A percentile compares a stretch with the other conserved stretches of the same genome.
Evolutionary conservation across 2,329 filamentous ascomycete genomes (phyloP).

Genomic region (Dactylonectria estremocensis): DNA sequence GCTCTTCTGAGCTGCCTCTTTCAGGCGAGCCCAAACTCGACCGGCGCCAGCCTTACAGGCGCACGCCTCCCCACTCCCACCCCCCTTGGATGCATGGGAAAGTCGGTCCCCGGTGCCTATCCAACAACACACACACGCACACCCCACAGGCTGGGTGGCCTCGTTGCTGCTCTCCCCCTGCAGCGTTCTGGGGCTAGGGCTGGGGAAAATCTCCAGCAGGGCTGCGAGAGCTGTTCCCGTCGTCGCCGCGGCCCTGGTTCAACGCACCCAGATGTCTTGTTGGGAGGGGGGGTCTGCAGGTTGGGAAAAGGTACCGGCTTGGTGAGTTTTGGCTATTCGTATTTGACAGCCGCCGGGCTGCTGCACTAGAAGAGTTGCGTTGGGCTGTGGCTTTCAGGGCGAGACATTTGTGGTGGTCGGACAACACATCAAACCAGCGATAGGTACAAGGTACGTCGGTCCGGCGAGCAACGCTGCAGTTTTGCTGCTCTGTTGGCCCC

Average conservation of each 20-base stretch:
- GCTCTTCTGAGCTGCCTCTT: neutral
- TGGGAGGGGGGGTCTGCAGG: neutral
- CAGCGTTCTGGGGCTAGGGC: neutral
- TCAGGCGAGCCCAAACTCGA: neutral
- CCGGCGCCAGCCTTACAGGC: neutral
- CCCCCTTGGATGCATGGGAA: neutral
- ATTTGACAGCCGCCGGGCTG: neutral
- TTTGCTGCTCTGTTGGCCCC: neutral
- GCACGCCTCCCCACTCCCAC: neutral
- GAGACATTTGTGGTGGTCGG: conserved; percentile 20
- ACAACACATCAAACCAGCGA: conserved; percentile 19
- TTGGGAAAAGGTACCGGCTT: neutral
- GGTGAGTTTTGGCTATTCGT: neutral
- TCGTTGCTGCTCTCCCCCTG: neutral
- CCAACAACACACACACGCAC: neutral
- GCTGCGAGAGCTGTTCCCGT: neutral
- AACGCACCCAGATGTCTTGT: too few species aligned
- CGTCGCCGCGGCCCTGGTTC: neutral
- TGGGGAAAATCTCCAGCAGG: neutral
- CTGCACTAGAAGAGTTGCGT: neutral
- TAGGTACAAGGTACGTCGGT: too few species aligned
- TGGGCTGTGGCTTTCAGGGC: conserved; percentile 13
- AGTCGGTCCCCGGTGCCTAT: neutral
- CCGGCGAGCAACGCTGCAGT: too few species aligned
- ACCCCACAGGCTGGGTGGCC: neutral